Base-by-base conservation (phyloP, 2,329 filamentous ascomycete species). In the Cordyceps farinosa region DNA sequence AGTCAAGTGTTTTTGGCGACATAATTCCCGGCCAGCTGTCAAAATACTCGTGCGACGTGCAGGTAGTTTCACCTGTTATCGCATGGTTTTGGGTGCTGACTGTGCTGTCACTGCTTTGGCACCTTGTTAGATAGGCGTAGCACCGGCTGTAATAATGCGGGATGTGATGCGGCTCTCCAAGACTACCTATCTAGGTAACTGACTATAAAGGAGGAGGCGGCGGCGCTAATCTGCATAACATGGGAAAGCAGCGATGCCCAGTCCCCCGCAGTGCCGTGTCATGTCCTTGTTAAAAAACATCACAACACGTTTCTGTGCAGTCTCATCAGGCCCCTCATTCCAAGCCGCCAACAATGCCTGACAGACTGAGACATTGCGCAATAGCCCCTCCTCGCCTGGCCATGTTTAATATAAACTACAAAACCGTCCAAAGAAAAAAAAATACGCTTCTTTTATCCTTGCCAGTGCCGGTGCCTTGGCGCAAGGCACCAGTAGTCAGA, bases 391-490 rank as follows among this genome's bases (percentile, higher is more conserved):
- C 36, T 29, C 17, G 48, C 22, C 45, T 15, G 22, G 22, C n/a
- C 44, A 27, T 48, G 15, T n/a, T 32, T 44, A 36, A 32, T 10
- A 36, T 42, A 32, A 10, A 9, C 27, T 15, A 40, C 5, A 17
- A 29, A 30, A 50, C 32, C 30, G 27, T 30, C 22, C 22, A 22
- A 22, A 22, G 22, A 22, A 22, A 22, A 22, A 22, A 50, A 45
- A 9, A 50, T 59, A 59, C 8, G 32, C 57, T 60, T 51, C 47
- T 34, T 22, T 22, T 34, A 40, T 59, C 45, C 17, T 9, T 40
- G 44, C 57, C 47, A 52, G 52, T 60, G 27, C 47, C 36, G 34
- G 36, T 34, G 38, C 45, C 57, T 60, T 60, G 57, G 47, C 38
- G 38, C 36, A 30, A 29, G n/a, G 29, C 9, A 40, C 38, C 38